These are phyloP conservation scores for Hibiscus tridactylites DNA, from an alignment of 345 rosid species.

Conservation along the genomic window DNA sequence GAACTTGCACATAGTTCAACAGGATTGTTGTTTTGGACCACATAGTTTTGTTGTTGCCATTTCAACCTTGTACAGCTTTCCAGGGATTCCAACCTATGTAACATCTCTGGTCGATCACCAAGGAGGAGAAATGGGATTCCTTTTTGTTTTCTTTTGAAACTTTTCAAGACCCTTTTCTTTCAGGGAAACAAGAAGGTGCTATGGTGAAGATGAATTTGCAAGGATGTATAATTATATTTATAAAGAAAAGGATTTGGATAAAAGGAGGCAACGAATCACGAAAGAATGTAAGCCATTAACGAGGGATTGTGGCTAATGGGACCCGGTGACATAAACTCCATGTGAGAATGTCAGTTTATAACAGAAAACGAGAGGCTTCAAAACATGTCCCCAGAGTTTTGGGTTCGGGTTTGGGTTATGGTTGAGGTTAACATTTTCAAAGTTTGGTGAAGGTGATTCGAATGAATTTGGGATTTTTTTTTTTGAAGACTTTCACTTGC, in stretches of 20 bases:
- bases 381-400: background rate
- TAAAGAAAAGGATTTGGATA: background rate
- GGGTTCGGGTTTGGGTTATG: background rate
- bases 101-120: background rate
- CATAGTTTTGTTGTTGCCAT: slow-evolving; percentile 23
- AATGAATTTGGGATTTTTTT: background rate
- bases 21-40: slow-evolving; percentile 12
- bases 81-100: slow-evolving; percentile 6
- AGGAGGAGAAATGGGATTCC: background rate
- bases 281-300: slow-evolving; percentile 18
- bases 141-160: no score
- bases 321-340: slow-evolving; percentile 11
- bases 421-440: background rate
- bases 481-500: background rate
- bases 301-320: slow-evolving; percentile 17
- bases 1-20: slow-evolving; percentile 22
- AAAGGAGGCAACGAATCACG: background rate
- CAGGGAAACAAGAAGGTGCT: background rate
- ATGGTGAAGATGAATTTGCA: background rate
- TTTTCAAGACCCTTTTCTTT: background rate
- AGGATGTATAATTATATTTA: background rate
- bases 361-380: slow-evolving; percentile 18
- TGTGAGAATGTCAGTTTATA: slow-evolving; percentile 9
- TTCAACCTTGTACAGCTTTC: slow-evolving; percentile 22
- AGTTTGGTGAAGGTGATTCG: background rate